phyloP scores from a whole-genome alignment of 2,329 filamentous ascomycete species.

The Mariannaea sp. region DNA sequence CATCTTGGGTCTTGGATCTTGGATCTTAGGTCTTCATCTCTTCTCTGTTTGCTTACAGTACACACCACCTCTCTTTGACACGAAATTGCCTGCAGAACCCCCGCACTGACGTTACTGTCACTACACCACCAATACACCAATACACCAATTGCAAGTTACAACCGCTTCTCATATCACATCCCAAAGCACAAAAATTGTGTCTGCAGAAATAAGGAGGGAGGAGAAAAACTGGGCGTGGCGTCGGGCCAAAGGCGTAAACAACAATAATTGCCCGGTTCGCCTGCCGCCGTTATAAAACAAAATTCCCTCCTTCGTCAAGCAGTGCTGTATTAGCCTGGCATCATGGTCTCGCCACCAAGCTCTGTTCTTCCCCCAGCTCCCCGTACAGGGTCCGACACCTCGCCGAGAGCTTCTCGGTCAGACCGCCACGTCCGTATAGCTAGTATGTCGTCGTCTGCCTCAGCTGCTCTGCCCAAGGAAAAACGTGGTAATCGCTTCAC shows the following conservation, averaged over 20 bases:
- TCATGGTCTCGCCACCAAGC: conserved; percentile 36
- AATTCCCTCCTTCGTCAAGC: not conserved
- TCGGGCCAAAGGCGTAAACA: no score
- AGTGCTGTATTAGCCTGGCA: not conserved
- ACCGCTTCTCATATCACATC: no score
- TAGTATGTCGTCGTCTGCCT: conserved; percentile 10
- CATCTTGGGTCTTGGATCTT: not conserved
- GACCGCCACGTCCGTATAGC: conserved; percentile 6
- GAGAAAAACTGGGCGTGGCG: no score
- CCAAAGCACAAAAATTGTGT: no score
- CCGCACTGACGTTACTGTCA: no score
- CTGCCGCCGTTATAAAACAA: not conserved
- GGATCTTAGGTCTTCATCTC: not conserved
- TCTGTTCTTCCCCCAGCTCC: conserved; percentile 24
- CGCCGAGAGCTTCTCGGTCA: conserved; percentile 1
- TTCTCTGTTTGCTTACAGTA: not conserved
- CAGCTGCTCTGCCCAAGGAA: not conserved
- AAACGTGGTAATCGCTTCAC: conserved; percentile 12
- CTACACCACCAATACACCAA: no score
- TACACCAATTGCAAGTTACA: no score
- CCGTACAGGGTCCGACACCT: conserved; percentile 8
- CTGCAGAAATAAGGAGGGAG: no score
- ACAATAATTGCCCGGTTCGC: no score
- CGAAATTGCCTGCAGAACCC: no score
- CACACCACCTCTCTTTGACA: no score